Evolutionary conservation across 192 early-diverging fungal species (phyloP).

Genomic region (Irineochytrium annulatum): DNA sequence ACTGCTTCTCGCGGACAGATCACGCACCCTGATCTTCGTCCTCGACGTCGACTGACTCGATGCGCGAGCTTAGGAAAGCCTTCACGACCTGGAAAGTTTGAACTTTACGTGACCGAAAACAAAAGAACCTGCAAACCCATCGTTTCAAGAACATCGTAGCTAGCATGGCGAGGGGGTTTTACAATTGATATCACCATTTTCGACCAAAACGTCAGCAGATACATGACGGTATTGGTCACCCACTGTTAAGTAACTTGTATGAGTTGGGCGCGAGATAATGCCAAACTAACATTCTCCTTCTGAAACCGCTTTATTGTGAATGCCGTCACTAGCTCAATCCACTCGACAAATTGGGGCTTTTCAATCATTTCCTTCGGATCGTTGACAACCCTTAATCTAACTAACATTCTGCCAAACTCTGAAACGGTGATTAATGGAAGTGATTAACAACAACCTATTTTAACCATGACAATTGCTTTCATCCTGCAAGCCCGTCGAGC

Average conservation of each 20-base stretch:
- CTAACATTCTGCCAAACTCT: slow-evolving; percentile 79
- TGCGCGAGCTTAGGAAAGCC: slow-evolving; percentile 46
- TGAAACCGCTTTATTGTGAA: slow-evolving; percentile 66
- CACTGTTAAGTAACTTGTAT: slow-evolving; percentile 15
- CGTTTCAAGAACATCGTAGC: slow-evolving; percentile 18
- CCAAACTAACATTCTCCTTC: slow-evolving; percentile 50
- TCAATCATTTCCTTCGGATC: slow-evolving; percentile 78
- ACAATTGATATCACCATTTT: slow-evolving; percentile 58
- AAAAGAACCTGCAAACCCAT: slow-evolving; percentile 19
- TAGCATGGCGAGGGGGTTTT: slow-evolving; percentile 9
- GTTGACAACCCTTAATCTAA: slow-evolving; percentile 76
- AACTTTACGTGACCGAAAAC: slow-evolving; percentile 1
- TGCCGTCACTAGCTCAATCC: slow-evolving; percentile 58
- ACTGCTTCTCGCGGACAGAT: not conserved
- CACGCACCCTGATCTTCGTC: slow-evolving; percentile 49
- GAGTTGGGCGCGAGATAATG: not conserved
- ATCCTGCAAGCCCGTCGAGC: slow-evolving; percentile 60
- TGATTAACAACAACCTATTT: not conserved
- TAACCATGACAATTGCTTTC: slow-evolving; percentile 69
- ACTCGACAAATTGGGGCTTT: slow-evolving; percentile 59
- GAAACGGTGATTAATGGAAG: not conserved
- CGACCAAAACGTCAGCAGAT: slow-evolving; percentile 82
- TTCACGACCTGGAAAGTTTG: slow-evolving; percentile 38
- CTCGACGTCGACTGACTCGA: slow-evolving; percentile 44
- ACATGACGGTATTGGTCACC: slow-evolving; percentile 58